phyloP scores from a whole-genome alignment of 2,329 filamentous ascomycete species.

The Diaporthe ampelina region DNA sequence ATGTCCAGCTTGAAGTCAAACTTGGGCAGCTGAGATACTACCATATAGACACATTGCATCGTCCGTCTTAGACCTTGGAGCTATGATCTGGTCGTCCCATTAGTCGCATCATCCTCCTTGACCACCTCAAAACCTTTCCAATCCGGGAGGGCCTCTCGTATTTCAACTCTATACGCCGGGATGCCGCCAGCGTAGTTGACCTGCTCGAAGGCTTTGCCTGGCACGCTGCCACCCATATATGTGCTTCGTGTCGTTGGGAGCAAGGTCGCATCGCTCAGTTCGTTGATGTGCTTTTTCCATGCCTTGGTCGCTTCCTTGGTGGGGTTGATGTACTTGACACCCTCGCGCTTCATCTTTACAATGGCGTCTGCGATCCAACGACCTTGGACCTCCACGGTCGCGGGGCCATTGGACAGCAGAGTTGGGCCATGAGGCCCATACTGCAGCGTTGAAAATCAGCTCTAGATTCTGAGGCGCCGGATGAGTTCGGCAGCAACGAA shows the following conservation, averaged over 20 bases:
- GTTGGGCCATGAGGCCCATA: slow-evolving; percentile 72
- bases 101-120: neutral
- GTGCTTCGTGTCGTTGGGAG: slow-evolving; percentile 64
- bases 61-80: neutral
- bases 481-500: neutral
- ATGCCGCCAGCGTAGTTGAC: slow-evolving; percentile 62
- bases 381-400: slow-evolving; percentile 67
- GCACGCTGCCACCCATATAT: slow-evolving; percentile 65
- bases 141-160: slow-evolving; percentile 51
- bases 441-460: neutral
- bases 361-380: slow-evolving; percentile 68
- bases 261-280: slow-evolving; percentile 60
- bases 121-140: slow-evolving; percentile 52
- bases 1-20: neutral
- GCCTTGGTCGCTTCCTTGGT: slow-evolving; percentile 57
- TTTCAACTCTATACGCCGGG: slow-evolving; percentile 51
- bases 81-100: neutral
- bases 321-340: slow-evolving; percentile 65
- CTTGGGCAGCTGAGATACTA: neutral
- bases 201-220: slow-evolving; percentile 66
- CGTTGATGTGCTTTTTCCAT: slow-evolving; percentile 65
- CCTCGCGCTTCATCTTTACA: slow-evolving; percentile 59
- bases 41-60: neutral
- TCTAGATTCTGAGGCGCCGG: neutral
- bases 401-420: slow-evolving; percentile 68